phyloP scores from a whole-genome alignment of 768 basidiomycete species.

The Melanogaster broomeanus region DNA sequence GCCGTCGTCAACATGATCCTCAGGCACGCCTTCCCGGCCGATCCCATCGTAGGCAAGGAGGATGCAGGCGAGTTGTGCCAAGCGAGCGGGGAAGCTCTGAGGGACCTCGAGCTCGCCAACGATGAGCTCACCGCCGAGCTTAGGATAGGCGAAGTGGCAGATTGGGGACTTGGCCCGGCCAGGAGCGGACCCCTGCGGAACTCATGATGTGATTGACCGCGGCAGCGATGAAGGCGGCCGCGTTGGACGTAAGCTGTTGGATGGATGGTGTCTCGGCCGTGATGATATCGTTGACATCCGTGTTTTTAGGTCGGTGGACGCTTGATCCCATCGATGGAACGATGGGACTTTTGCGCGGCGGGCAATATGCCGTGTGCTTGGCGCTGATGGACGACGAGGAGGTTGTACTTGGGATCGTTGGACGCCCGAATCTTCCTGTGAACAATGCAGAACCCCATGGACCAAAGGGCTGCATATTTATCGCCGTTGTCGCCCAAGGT shows the following conservation, averaged over 20 bases:
- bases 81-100: slow-evolving; percentile 44
- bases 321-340: slow-evolving; percentile 93
- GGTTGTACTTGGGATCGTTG: slow-evolving; percentile 83
- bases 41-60: slow-evolving; percentile 94
- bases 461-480: slow-evolving; percentile 78
- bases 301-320: slow-evolving; percentile 74
- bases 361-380: slow-evolving; percentile 91
- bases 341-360: slow-evolving; percentile 89
- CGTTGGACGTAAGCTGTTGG: slow-evolving; percentile 60
- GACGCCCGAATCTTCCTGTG: slow-evolving; percentile 88
- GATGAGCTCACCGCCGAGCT: slow-evolving; percentile 66
- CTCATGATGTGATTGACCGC: slow-evolving; percentile 85
- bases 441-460: slow-evolving; percentile 53
- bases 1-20: slow-evolving; percentile 88
- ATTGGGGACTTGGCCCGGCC: slow-evolving; percentile 74
- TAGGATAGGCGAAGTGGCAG: slow-evolving; percentile 51
- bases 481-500: slow-evolving; percentile 86
- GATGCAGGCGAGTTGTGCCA: slow-evolving; percentile 77
- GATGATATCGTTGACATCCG: not conserved
- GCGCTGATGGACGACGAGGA: slow-evolving; percentile 78
- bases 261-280: not conserved
- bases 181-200: slow-evolving; percentile 52
- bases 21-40: slow-evolving; percentile 71
- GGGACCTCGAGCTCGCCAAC: slow-evolving; percentile 81
- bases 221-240: slow-evolving; percentile 75